A percentile compares a stretch with the other conserved stretches of the same genome.
These are phyloP conservation scores for Cyclocybe aegerita DNA, from an alignment of 768 basidiomycete genomes.

Conservation along the genomic window DNA sequence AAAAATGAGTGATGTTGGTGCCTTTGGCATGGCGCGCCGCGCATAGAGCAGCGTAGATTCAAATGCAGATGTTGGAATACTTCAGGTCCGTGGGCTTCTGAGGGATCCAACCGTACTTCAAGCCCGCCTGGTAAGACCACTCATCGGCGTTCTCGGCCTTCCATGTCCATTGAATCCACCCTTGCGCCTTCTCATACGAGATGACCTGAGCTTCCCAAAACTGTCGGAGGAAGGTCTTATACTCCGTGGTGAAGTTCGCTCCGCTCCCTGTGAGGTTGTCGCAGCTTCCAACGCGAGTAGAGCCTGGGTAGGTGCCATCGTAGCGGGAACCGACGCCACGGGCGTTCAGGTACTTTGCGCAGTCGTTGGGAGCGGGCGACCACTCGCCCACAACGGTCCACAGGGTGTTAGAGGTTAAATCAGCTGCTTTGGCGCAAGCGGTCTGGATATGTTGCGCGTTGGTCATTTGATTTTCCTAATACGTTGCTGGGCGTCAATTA, in stretches of 20 bases:
- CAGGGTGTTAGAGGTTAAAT: conserved; percentile 53
- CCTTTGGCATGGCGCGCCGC: no score
- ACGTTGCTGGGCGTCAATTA: not conserved
- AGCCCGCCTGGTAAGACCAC: conserved; percentile 85
- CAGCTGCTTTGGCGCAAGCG: conserved; percentile 47
- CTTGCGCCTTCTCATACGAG: conserved; percentile 62
- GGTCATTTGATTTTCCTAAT: conserved; percentile 43
- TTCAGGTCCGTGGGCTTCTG: conserved; percentile 39
- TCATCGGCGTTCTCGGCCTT: conserved; percentile 82
- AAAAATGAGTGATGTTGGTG: no score
- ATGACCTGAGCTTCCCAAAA: conserved; percentile 84
- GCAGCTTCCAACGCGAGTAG: conserved; percentile 69
- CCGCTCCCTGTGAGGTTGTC: conserved; percentile 65
- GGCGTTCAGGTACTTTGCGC: conserved; percentile 82
- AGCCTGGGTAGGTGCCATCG: conserved; percentile 63
- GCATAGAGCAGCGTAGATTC: conserved; percentile 18
- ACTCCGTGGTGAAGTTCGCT: conserved; percentile 66
- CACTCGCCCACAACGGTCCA: conserved; percentile 90
- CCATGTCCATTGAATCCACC: conserved; percentile 86
- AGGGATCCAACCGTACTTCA: conserved; percentile 85
- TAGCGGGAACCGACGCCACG: conserved; percentile 68
- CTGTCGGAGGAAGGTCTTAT: conserved; percentile 78
- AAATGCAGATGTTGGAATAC: conserved; percentile 44
- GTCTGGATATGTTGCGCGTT: conserved; percentile 52
- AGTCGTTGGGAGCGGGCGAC: conserved; percentile 74